Conservation (phyloP, 2,329 filamentous ascomycete species). For the Fusarium kyushuense region DNA sequence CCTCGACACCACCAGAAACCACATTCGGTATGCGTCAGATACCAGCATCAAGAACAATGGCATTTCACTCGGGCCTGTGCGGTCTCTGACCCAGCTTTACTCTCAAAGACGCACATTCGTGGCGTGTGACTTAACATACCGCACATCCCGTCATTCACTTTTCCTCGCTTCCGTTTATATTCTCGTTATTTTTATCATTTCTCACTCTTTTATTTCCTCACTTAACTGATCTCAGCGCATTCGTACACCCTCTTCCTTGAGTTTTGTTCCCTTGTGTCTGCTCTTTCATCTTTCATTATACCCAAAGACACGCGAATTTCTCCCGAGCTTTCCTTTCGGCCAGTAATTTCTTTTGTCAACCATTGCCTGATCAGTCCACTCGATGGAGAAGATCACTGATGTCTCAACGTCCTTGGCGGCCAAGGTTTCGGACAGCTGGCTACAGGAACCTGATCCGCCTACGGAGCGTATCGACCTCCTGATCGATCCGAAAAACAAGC, state of each 20-base stretch:
- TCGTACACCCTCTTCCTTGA: not conserved
- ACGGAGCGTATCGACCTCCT: constrained; percentile 37
- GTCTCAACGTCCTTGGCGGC: not conserved
- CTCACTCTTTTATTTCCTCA: not conserved
- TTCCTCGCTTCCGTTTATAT: not conserved
- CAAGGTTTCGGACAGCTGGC: not conserved
- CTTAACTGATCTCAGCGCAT: not conserved
- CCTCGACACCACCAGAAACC: constrained; percentile 5
- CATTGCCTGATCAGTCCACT: too few species aligned
- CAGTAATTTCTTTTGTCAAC: not conserved
- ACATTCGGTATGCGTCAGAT: constrained; percentile 6
- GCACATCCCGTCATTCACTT: constrained; percentile 2
- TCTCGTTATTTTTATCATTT: constrained; percentile 17
- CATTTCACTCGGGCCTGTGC: constrained; percentile 16
- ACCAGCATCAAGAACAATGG: constrained; percentile 26
- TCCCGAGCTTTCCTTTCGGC: not conserved
- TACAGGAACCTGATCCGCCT: constrained; percentile 4
- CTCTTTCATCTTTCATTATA: constrained; percentile 8
- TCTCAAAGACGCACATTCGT: not conserved
- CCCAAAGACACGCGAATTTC: constrained; percentile 1
- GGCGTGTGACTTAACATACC: constrained; percentile 27
- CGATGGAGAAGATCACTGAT: not conserved
- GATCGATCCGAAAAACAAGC: constrained; percentile 42
- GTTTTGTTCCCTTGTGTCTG: not conserved
- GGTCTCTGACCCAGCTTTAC: constrained; percentile 1